Evolutionary conservation across 805 yeast species (phyloP).

Genomic region (Candida stauntonica): DNA sequence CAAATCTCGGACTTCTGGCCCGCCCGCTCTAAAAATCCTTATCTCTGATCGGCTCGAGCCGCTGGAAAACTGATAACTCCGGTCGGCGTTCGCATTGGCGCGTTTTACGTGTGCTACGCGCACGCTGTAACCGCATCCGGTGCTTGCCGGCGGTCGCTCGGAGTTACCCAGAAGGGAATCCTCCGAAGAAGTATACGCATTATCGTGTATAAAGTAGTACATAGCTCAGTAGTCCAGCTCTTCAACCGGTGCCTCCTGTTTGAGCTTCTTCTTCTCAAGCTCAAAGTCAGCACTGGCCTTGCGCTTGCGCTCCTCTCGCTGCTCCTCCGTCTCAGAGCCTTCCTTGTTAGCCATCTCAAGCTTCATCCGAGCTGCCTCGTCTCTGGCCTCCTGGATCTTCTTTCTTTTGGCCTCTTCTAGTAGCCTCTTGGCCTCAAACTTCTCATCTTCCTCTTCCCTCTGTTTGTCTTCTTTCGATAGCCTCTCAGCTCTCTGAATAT

Average conservation of each 20-base stretch:
- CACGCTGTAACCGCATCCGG: no score
- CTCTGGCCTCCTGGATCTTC: conserved; percentile 6
- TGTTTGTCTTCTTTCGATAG: conserved; percentile 21
- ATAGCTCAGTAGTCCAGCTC: conserved; percentile 18
- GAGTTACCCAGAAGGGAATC: background rate
- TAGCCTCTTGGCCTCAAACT: conserved; percentile 6
- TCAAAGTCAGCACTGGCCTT: conserved; percentile 21
- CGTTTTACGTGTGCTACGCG: no score
- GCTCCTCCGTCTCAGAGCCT: background rate
- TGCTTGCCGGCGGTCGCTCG: no score
- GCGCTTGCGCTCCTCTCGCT: conserved; percentile 19
- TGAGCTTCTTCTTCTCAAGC: conserved; percentile 17
- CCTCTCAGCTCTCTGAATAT: conserved; percentile 1
- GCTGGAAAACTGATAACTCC: background rate
- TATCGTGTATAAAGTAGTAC: no score
- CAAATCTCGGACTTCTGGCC: background rate
- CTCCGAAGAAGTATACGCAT: no score
- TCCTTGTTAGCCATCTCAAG: background rate
- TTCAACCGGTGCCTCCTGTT: conserved; percentile 8
- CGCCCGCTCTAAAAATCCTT: background rate
- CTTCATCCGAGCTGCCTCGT: conserved; percentile 2
- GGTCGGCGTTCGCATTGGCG: background rate
- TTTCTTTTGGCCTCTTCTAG: background rate
- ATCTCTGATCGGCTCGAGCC: background rate
- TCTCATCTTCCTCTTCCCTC: conserved; percentile 12